Conservation (phyloP, 1,284 basidiomycete genomes). For the Leccinum solheimii region DNA sequence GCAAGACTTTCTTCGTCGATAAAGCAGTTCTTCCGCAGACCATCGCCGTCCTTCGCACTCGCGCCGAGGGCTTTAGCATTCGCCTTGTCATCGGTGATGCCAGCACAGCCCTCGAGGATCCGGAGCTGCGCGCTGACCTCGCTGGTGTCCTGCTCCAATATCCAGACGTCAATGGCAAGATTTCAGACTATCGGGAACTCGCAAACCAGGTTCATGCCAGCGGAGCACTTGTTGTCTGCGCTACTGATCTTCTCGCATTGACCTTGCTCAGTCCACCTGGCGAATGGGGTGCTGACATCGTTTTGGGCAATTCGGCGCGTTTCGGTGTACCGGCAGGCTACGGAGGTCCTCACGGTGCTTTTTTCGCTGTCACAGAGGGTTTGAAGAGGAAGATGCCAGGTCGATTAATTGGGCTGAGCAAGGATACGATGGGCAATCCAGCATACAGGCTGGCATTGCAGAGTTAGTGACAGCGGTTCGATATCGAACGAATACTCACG, state of each 20-base stretch:
- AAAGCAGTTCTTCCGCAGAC: conserved; percentile 84
- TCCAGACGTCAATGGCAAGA: conserved; percentile 86
- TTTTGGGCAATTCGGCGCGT: conserved; percentile 91
- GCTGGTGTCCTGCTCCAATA: conserved; percentile 92
- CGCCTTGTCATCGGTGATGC: conserved; percentile 71
- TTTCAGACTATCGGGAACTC: conserved; percentile 76
- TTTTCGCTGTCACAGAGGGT: conserved; percentile 92
- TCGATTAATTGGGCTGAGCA: conserved; percentile 88
- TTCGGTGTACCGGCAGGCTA: conserved; percentile 94
- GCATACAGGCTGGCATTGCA: conserved; percentile 94
- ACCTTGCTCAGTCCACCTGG: conserved; percentile 95
- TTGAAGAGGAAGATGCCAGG: conserved; percentile 98
- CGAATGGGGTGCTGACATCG: conserved; percentile 98
- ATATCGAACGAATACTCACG: conserved; percentile 12
- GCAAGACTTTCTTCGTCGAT: conserved; percentile 85
- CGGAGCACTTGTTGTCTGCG: conserved; percentile 82
- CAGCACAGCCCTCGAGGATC: conserved; percentile 51
- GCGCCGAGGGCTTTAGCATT: conserved; percentile 90
- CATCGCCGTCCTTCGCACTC: conserved; percentile 80
- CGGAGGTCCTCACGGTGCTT: conserved; percentile 91
- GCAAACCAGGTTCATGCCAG: conserved; percentile 72
- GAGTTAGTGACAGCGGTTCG: conserved; percentile 55
- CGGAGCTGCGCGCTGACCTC: conserved; percentile 60
- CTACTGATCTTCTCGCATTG: conserved; percentile 90
- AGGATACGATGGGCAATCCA: conserved; percentile 80